Base-by-base conservation (phyloP, 2,329 filamentous ascomycete species). In the Xylariomycetidae sp. region DNA sequence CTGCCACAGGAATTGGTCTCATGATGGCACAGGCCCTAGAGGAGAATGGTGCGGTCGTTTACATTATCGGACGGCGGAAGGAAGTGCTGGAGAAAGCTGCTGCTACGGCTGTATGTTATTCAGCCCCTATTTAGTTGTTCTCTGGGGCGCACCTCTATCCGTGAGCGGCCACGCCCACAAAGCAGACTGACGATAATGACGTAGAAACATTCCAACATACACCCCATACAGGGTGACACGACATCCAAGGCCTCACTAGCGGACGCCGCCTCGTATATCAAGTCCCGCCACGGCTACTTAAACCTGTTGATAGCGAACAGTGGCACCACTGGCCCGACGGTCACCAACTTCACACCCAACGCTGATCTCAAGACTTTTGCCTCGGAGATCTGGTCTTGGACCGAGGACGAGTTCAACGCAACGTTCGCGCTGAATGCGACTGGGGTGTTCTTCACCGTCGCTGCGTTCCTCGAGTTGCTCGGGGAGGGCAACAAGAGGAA, bases 391-490 rank as follows among this genome's bases (percentile, higher is more conserved):
- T n/a, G n/a, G n/a, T n/a, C n/a, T n/a, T n/a, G n/a, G n/a, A n/a
- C n/a, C n/a, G 62, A 74, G 31, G 69, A 73, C 27, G 66, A 67
- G 18, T 82, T 79, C 74, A 69, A 70, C 30, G 53, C 67, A 25
- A 74, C 71, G 0, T 79, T 70, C 55, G 67, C 69, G 16, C 77
- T 75, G 10, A 80, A 83, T 42, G 70, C 75, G 19, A 69, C 74
- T 1, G 67, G 72, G 23, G 65, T 80, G 0, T 82, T 78, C 62
- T 80, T 80, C 57, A 75, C 70, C 33, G 76, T 74, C 2, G 69
- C 77, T 0, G 77, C 75, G 0, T 78, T 83, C 42, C 58, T 84
- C 3, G 73, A 75, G 1, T 61, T 83, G 1, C 63, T 83, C 1
- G 69, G 78, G 20, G 49, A 45, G 7, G 75, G 73, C 0, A 74